phyloP scores from a whole-genome alignment of 805 yeast species.

The Candida vaughaniae region DNA sequence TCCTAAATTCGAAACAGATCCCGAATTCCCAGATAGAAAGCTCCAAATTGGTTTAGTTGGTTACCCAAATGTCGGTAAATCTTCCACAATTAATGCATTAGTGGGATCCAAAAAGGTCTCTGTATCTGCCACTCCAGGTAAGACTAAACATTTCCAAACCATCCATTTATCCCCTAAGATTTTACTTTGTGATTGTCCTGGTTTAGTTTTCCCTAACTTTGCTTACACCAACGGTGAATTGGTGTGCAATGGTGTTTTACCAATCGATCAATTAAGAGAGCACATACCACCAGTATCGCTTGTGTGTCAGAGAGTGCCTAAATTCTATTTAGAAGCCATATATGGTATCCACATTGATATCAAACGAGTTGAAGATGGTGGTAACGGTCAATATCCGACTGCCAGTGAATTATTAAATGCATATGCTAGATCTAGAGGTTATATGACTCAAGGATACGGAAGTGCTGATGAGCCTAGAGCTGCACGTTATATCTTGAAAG shows the following conservation, averaged over 20 bases:
- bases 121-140: slow-evolving; percentile 98
- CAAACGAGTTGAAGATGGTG: slow-evolving; percentile 79
- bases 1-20: slow-evolving; percentile 60
- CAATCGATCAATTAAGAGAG: slow-evolving; percentile 95
- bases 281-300: slow-evolving; percentile 83
- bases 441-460: slow-evolving; percentile 96
- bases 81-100: slow-evolving; percentile 96
- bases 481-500: slow-evolving; percentile 86
- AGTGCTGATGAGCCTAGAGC: slow-evolving; percentile 96
- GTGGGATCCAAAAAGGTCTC: slow-evolving; percentile 98
- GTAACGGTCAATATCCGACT: slow-evolving; percentile 76
- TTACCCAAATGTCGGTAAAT: slow-evolving; percentile 91
- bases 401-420: slow-evolving; percentile 87
- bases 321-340: slow-evolving; percentile 80
- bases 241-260: slow-evolving; percentile 97
- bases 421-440: slow-evolving; percentile 95
- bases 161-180: slow-evolving; percentile 80
- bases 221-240: slow-evolving; percentile 95
- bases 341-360: slow-evolving; percentile 90
- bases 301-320: slow-evolving; percentile 86
- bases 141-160: slow-evolving; percentile 98
- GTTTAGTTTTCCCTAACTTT: slow-evolving; percentile 96
- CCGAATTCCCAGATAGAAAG: slow-evolving; percentile 57
- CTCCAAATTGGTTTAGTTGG: slow-evolving; percentile 95
- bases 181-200: slow-evolving; percentile 96